Evolutionary conservation across 148 eudicot species (phyloP), one percentile per base, ranked within the genome.

Genomic region (Drosera capensis): DNA sequence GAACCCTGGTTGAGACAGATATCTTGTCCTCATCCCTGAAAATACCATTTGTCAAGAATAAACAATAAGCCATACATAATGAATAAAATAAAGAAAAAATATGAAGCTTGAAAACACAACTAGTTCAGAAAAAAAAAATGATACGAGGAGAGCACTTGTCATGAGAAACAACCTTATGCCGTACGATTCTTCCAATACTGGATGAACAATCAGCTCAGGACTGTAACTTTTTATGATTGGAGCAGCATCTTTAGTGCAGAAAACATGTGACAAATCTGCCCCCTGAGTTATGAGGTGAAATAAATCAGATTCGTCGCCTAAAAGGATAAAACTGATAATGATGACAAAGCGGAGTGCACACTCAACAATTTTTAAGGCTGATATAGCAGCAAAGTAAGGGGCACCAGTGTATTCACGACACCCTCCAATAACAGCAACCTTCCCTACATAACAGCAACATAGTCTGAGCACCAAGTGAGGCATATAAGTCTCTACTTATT

Each of bases 361-460:
- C 99, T 75, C n/a, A 47, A 90, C 99, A 61, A 85, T 75, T 76
- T 76, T 85, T 51, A 90, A 68, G 48, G 99, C 95, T 48, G 99
- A 90, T 58, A 90, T 85, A 20, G 95, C 99, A 34, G 99, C 66
- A 48, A 90, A 90, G 59, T 80, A 90, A 22, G 99, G 99, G 40
- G 99, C 99, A 46, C 99, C 99, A 14, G 99, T 90, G 72, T 90
- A 90, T 44, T 84, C 99, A 23, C 95, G 87, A 49, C 95, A 90
- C 34, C 99, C 99, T 13, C 95, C 99, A 48, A 90, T 66, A 62
- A 90, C 99, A 55, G 95, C 99, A 29, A 90, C 74, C 73, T 73
- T 90, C 53, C 99, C 99, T n/a, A n/a, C n/a, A n/a, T 90, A 84
- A n/a, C n/a, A 46, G 20, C 21, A 29, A 47, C 7, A 28, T 6